Evolutionary conservation across 2,329 filamentous ascomycete genomes (phyloP).

Genomic region (Bipolaris sorokiniana): DNA sequence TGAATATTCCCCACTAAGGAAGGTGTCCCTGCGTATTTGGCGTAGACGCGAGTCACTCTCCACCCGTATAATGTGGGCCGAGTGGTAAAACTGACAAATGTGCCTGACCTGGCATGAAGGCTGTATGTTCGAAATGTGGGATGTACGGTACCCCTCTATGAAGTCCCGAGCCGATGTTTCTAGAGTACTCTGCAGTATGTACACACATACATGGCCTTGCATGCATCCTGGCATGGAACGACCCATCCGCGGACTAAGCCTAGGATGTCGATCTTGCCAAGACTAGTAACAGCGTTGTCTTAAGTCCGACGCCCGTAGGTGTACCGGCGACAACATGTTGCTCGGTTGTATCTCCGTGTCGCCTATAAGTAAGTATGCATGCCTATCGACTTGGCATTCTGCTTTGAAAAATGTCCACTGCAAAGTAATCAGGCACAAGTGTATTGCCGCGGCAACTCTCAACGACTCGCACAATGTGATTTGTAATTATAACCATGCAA

Average conservation of each 20-base stretch:
- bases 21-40: conserved; percentile 11
- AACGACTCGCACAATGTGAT: not conserved
- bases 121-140: not conserved
- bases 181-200: not conserved
- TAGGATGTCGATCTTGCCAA: conserved; percentile 12
- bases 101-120: not conserved
- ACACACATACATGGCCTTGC: not conserved
- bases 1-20: not conserved
- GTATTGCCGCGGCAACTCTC: not conserved
- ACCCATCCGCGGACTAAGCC: not conserved
- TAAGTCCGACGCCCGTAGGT: conserved; percentile 4
- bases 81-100: conserved; percentile 1
- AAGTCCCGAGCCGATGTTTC: not conserved
- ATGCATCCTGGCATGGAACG: not conserved
- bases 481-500: not conserved
- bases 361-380: conserved; percentile 6
- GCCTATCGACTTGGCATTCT: not conserved
- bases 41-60: conserved; percentile 5
- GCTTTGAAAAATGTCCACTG: conserved; percentile 6
- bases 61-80: conserved; percentile 4
- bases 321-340: not conserved
- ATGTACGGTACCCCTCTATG: not conserved
- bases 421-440: not conserved
- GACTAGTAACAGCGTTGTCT: not conserved
- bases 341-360: conserved; percentile 9